Evolutionary conservation across 768 basidiomycete genomes (phyloP).

Genomic region (Pleurotus salmoneostramineus): DNA sequence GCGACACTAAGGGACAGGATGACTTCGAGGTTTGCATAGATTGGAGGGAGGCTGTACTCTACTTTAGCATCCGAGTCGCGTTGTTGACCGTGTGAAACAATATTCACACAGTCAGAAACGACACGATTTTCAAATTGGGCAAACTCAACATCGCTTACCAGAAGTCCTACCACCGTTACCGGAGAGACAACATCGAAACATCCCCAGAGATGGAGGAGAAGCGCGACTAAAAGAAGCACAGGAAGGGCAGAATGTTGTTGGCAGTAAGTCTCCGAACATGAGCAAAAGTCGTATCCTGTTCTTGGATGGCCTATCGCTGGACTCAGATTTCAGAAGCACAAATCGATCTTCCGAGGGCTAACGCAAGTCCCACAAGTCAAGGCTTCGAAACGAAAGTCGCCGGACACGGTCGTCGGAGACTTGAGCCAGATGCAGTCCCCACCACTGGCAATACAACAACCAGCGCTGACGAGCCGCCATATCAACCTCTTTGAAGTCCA

Average conservation of each 20-base stretch:
- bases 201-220: slow-evolving; percentile 79
- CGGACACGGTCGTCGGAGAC: slow-evolving; percentile 31
- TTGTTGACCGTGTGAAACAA: too few relatives aligned
- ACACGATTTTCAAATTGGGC: too few relatives aligned
- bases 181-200: slow-evolving; percentile 79
- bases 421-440: slow-evolving; percentile 8
- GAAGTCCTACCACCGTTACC: slow-evolving; percentile 83
- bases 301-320: slow-evolving; percentile 36
- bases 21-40: too few relatives aligned
- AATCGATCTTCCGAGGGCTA: slow-evolving; percentile 57
- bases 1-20: too few relatives aligned
- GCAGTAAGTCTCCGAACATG: slow-evolving; percentile 57
- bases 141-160: slow-evolving; percentile 86
- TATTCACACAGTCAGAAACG: too few relatives aligned
- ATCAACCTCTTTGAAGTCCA: slow-evolving; percentile 75
- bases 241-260: slow-evolving; percentile 62
- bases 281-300: not conserved
- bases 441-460: slow-evolving; percentile 12
- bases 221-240: slow-evolving; percentile 61
- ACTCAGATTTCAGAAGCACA: slow-evolving; percentile 84
- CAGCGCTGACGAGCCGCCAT: slow-evolving; percentile 52
- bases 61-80: too few relatives aligned
- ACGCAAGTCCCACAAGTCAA: slow-evolving; percentile 39
- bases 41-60: too few relatives aligned
- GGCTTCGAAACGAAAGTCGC: slow-evolving; percentile 28